Conservation (phyloP, 1,139 yeast genomes). For the Hyphopichia burtonii region DNA sequence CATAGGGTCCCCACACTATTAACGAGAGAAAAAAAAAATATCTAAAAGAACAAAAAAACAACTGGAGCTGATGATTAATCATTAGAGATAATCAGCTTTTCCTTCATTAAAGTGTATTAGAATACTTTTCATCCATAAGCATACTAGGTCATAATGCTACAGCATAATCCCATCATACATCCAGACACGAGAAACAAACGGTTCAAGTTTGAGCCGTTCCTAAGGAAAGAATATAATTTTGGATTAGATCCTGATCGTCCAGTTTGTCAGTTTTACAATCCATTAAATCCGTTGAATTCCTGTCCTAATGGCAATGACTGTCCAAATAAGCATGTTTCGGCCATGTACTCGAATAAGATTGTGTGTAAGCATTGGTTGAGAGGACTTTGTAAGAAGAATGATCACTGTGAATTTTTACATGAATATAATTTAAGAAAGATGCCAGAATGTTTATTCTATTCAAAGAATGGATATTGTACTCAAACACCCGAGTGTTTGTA, state of each 20-base stretch:
- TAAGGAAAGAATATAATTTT: constrained; percentile 76
- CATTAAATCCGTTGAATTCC: constrained; percentile 54
- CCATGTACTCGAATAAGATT: constrained; percentile 75
- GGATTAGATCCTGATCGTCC: constrained; percentile 91
- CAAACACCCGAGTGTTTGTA: constrained; percentile 94
- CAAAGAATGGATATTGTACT: constrained; percentile 88
- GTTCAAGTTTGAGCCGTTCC: constrained; percentile 82
- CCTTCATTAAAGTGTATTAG: background rate
- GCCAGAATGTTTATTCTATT: constrained; percentile 93
- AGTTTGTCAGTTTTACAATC: constrained; percentile 71
- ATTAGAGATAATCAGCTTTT: background rate
- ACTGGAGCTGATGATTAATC: background rate
- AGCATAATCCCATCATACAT: constrained; percentile 40
- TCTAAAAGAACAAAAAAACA: background rate
- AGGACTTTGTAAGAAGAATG: constrained; percentile 95
- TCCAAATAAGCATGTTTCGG: constrained; percentile 84
- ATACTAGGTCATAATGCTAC: constrained; percentile 21
- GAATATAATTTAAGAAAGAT: constrained; percentile 91
- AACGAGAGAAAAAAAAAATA: background rate
- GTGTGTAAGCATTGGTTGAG: constrained; percentile 99
- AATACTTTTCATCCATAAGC: too few relatives aligned
- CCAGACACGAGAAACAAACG: constrained; percentile 42
- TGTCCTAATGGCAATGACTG: constrained; percentile 87
- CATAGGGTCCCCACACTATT: background rate
- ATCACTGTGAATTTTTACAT: constrained; percentile 93